Percentiles rank a stretch among this genome's conserved stretches.
Conservation (phyloP, 1,139 yeast genomes). For the Petasospora fabianii region DNA sequence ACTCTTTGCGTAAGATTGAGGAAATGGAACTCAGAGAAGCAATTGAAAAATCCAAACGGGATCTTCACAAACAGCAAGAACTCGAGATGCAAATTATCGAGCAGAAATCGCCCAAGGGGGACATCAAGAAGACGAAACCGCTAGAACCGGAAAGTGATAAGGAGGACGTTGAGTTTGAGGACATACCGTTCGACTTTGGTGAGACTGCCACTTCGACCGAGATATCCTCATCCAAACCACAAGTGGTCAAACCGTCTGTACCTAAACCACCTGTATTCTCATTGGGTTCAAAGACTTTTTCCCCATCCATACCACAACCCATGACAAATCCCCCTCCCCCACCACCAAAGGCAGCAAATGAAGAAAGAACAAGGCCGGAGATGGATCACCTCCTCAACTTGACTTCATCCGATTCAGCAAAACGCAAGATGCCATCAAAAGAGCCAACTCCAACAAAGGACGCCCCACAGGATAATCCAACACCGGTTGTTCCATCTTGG, state of each 20-base stretch:
- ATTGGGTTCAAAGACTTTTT: no score
- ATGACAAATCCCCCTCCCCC: no score
- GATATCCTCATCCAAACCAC: not conserved
- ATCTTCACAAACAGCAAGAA: constrained; percentile 26
- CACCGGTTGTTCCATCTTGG: constrained; percentile 16
- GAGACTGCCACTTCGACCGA: constrained; percentile 1
- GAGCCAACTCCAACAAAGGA: not conserved
- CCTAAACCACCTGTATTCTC: not conserved
- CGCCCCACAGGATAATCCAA: no score
- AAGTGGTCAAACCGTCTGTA: not conserved
- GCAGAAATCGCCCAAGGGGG: constrained; percentile 2
- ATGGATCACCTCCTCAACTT: constrained; percentile 17
- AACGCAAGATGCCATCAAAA: not conserved
- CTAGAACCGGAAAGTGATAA: constrained; percentile 5
- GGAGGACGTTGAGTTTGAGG: constrained; percentile 15
- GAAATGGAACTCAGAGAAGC: constrained; percentile 44
- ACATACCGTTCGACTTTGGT: constrained; percentile 19
- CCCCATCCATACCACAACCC: no score
- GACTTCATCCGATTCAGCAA: constrained; percentile 4
- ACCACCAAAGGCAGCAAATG: not conserved
- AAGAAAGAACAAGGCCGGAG: constrained; percentile 11
- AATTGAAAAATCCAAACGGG: constrained; percentile 43
- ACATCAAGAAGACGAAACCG: no score
- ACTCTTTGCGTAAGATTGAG: constrained; percentile 25
- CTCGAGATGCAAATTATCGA: constrained; percentile 8